Percentiles rank a stretch among this genome's conserved stretches.
phyloP scores from a whole-genome alignment of 495 filamentous ascomycete genomes.

The Aspergillus sclerotiicarbonarius region DNA sequence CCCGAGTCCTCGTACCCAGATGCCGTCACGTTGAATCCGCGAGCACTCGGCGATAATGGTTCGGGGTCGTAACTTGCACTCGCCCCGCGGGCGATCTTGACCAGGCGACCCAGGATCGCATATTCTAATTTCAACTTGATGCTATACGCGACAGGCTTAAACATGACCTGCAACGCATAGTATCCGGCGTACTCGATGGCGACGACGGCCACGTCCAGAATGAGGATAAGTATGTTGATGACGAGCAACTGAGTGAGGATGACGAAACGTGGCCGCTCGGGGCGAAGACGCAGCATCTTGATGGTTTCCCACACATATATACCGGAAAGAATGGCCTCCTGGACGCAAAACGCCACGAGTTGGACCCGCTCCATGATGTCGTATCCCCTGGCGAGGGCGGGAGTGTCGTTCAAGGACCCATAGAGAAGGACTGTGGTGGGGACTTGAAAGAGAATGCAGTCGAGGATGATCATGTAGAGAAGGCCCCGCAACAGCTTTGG shows the following conservation, averaged over 20 bases:
- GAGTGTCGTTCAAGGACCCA: conserved; percentile 23
- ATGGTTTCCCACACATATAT: conserved; percentile 54
- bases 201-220: conserved; percentile 47
- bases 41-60: background rate
- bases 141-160: conserved; percentile 51
- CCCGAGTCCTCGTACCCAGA: background rate
- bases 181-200: conserved; percentile 45
- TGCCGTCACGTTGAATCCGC: background rate
- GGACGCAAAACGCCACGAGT: conserved; percentile 51
- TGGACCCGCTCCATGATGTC: conserved; percentile 53
- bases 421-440: conserved; percentile 44
- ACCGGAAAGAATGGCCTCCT: conserved; percentile 55
- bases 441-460: conserved; percentile 42
- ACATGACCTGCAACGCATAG: conserved; percentile 48
- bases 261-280: conserved; percentile 21
- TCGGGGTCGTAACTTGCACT: background rate
- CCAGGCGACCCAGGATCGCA: conserved; percentile 48
- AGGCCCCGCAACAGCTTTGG: conserved; percentile 33
- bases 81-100: conserved; percentile 30
- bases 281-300: conserved; percentile 40
- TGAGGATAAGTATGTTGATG: conserved; percentile 49
- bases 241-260: conserved; percentile 47
- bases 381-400: conserved; percentile 40
- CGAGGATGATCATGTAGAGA: conserved; percentile 42
- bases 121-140: conserved; percentile 57